These are phyloP conservation scores for Debaryomyces hansenii DNA, from an alignment of 805 yeast genomes.

Conservation along the genomic window DNA sequence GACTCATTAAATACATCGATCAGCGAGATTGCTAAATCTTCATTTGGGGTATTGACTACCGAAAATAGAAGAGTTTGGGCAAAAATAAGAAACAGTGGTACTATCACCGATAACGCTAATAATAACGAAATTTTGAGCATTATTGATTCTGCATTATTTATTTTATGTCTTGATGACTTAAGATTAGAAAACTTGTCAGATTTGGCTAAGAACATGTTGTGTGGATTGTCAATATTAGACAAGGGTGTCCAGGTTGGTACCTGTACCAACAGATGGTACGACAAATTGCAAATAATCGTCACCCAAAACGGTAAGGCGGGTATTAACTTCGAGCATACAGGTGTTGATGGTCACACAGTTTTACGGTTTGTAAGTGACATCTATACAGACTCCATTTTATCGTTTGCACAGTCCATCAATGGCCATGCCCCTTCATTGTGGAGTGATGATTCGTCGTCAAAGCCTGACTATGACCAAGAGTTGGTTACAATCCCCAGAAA, in stretches of 20 bases:
- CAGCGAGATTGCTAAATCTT: slow-evolving; percentile 66
- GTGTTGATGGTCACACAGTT: slow-evolving; percentile 95
- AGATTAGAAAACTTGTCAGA: slow-evolving; percentile 62
- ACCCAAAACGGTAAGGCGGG: slow-evolving; percentile 92
- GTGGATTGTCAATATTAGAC: slow-evolving; percentile 78
- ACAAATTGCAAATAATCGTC: slow-evolving; percentile 82
- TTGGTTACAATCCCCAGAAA: slow-evolving; percentile 74
- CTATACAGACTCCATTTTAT: slow-evolving; percentile 84
- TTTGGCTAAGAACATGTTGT: slow-evolving; percentile 79
- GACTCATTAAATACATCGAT: slow-evolving; percentile 61
- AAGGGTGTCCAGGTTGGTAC: slow-evolving; percentile 92
- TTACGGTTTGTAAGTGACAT: slow-evolving; percentile 84
- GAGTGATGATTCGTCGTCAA: slow-evolving; percentile 38
- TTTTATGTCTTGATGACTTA: slow-evolving; percentile 80
- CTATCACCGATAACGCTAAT: slow-evolving; percentile 41
- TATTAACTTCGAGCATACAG: slow-evolving; percentile 90
- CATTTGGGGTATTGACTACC: slow-evolving; percentile 87
- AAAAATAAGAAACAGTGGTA: slow-evolving; percentile 54
- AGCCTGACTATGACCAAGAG: slow-evolving; percentile 23
- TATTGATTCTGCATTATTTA: slow-evolving; percentile 79
- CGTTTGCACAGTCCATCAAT: slow-evolving; percentile 83
- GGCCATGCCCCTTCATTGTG: slow-evolving; percentile 72
- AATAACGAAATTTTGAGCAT: slow-evolving; percentile 72
- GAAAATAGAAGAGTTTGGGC: slow-evolving; percentile 92
- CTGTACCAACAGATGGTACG: slow-evolving; percentile 94